Evolutionary conservation across 2,329 filamentous ascomycete species (phyloP), one percentile per base, ranked within the genome.

Genomic region (Cercospora zeina): DNA sequence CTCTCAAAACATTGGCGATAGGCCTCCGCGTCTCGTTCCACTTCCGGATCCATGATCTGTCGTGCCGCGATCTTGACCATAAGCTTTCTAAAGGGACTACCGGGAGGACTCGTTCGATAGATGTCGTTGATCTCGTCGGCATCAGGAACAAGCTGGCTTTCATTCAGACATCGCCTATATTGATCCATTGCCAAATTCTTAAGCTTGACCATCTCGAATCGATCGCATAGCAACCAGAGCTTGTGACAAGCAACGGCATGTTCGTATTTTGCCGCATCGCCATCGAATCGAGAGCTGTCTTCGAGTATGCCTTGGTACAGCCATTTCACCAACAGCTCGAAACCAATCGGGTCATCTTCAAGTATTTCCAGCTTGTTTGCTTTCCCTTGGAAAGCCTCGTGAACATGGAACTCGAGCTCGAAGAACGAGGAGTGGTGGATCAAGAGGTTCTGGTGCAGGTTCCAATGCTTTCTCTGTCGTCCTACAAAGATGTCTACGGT

Each of bases 1-100:
- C 75, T 72, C 31, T 78, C 75, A 69, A 84, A 82, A 67, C 81
- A 83, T 42, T 75, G 73, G 37, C 78, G 77, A 66, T 84, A 84
- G 3, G 75, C 77, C 27, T 79, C 76, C 2, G 81, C 78, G 68
- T 82, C 77, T 61, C 78, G 77, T 45, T 82, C 76, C 58, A 74
- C 78, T 31, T 78, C 80, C 0, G 82, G 81, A 65, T 83, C 82
- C 82, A 84, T 84, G 63, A 84, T 82, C 72, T 84, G 82, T 27
- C 82, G 75, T 4, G 82, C 82, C n/a, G 82, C 82, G 53, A 84
- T 84, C 64, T 77, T 75, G 58, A 79, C 79, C 77, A 83, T 80
- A 19, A 84, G 73, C 31, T 71, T 75, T 36, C 81, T 75, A 68
- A 83, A 83, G 1, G 81, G 80, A 58, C 79, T 82, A 3, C 71